These are phyloP conservation scores for Hypoxylon sp. DNA, from an alignment of 2,329 filamentous ascomycete species.

Conservation along the genomic window DNA sequence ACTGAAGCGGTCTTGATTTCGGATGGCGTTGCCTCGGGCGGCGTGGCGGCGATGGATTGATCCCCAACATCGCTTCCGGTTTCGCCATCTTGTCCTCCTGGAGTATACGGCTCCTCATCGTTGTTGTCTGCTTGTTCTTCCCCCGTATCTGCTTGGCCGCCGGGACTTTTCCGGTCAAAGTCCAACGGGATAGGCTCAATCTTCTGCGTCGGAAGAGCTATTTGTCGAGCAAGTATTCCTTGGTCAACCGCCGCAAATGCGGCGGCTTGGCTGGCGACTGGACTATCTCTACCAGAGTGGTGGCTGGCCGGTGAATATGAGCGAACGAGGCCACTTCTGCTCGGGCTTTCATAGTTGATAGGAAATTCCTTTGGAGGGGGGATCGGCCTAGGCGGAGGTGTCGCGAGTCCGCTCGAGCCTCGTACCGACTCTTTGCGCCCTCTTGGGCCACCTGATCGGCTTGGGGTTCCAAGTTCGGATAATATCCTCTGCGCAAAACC, in stretches of 20 bases:
- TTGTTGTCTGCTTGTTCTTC: slow-evolving; percentile 41
- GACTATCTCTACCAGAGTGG: slow-evolving; percentile 42
- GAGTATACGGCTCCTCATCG: slow-evolving; percentile 35
- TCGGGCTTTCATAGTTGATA: slow-evolving; percentile 48
- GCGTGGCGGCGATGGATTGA: slow-evolving; percentile 36
- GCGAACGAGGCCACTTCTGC: slow-evolving; percentile 44
- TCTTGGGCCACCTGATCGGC: slow-evolving; percentile 58
- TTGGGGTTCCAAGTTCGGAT: slow-evolving; percentile 65
- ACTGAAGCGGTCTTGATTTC: slow-evolving; percentile 66
- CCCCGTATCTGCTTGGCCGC: slow-evolving; percentile 30
- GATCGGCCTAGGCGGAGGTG: slow-evolving; percentile 47
- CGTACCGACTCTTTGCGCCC: slow-evolving; percentile 57
- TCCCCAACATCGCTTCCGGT: slow-evolving; percentile 39
- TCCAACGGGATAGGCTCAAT: slow-evolving; percentile 58
- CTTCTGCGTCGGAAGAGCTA: slow-evolving; percentile 56
- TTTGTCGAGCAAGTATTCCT: slow-evolving; percentile 63
- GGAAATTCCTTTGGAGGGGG: slow-evolving; percentile 55
- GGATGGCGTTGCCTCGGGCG: slow-evolving; percentile 25
- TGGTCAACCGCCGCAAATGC: slow-evolving; percentile 72
- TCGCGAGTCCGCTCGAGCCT: slow-evolving; percentile 42
- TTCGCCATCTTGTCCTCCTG: slow-evolving; percentile 28
- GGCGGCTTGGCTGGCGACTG: slow-evolving; percentile 60
- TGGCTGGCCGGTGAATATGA: slow-evolving; percentile 54
- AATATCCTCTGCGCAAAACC: slow-evolving; percentile 69
- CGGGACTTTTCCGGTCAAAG: slow-evolving; percentile 47